phyloP scores from a whole-genome alignment of 2,329 filamentous ascomycete species.

The Metarhizium rileyi region DNA sequence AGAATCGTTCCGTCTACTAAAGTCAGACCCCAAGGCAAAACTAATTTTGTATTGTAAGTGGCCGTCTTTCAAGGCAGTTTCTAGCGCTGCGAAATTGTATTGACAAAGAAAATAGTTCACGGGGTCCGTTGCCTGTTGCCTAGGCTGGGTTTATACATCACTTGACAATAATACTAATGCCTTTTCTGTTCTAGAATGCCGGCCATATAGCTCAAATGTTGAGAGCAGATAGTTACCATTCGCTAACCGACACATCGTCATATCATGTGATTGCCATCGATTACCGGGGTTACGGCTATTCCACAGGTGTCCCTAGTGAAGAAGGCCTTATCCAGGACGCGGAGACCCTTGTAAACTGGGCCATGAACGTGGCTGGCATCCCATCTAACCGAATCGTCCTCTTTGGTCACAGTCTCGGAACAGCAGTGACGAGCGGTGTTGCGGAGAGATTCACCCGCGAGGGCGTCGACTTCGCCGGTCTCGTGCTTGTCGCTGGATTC shows the following conservation, averaged over 20 bases:
- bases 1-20: constrained; percentile 51
- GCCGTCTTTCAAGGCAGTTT: constrained; percentile 3
- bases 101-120: constrained; percentile 38
- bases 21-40: constrained; percentile 51
- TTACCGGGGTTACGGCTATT: constrained; percentile 81
- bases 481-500: constrained; percentile 75
- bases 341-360: constrained; percentile 62
- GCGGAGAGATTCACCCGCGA: constrained; percentile 57
- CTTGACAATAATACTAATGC: constrained; percentile 20
- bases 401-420: constrained; percentile 80
- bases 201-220: constrained; percentile 74
- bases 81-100: not conserved
- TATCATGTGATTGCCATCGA: constrained; percentile 83
- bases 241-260: constrained; percentile 60
- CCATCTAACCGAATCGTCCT: constrained; percentile 65
- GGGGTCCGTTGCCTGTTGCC: constrained; percentile 38
- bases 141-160: not conserved
- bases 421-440: constrained; percentile 68
- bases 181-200: constrained; percentile 54
- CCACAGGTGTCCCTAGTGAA: constrained; percentile 72
- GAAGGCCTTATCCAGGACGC: constrained; percentile 73
- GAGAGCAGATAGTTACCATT: constrained; percentile 68
- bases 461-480: constrained; percentile 62
- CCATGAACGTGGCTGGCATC: constrained; percentile 53
- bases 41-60: constrained; percentile 54